Evolutionary conservation across 257 asterid species (phyloP).

Genomic region (Datura wrightii): DNA sequence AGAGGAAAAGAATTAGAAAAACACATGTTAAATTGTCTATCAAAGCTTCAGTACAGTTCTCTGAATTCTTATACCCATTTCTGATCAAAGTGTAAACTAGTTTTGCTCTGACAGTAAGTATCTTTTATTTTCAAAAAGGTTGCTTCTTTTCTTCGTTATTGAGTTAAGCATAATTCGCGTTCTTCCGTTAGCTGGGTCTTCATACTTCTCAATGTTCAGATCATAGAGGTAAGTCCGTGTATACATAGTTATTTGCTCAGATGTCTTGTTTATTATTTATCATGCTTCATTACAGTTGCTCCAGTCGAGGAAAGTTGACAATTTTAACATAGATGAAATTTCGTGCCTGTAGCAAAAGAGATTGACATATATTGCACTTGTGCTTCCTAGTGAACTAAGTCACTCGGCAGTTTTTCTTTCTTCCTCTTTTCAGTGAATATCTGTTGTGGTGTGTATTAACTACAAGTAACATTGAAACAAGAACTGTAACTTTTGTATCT

Average conservation of each 20-base stretch:
- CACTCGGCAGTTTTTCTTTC: not conserved
- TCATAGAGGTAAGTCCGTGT: not conserved
- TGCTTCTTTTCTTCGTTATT: not conserved
- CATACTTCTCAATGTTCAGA: not conserved
- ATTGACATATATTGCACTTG: not conserved
- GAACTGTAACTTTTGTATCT: too few relatives aligned
- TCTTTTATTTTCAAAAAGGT: not conserved
- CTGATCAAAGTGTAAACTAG: not conserved
- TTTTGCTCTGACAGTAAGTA: not conserved
- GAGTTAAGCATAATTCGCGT: not conserved
- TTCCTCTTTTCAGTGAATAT: not conserved
- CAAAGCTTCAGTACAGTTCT: not conserved
- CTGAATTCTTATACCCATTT: not conserved
- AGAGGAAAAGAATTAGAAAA: not conserved
- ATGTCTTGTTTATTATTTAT: not conserved
- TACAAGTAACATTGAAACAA: not conserved
- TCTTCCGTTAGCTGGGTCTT: not conserved
- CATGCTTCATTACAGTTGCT: conserved; percentile 14
- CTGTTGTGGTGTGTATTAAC: not conserved
- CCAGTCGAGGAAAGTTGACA: not conserved
- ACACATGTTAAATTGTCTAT: not conserved
- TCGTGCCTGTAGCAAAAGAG: not conserved
- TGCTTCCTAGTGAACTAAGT: not conserved
- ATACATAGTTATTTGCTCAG: not conserved
- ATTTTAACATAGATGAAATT: not conserved